These are phyloP conservation scores for Fraxinus velutina DNA, from an alignment of 305 asterid genomes.

Conservation along the genomic window DNA sequence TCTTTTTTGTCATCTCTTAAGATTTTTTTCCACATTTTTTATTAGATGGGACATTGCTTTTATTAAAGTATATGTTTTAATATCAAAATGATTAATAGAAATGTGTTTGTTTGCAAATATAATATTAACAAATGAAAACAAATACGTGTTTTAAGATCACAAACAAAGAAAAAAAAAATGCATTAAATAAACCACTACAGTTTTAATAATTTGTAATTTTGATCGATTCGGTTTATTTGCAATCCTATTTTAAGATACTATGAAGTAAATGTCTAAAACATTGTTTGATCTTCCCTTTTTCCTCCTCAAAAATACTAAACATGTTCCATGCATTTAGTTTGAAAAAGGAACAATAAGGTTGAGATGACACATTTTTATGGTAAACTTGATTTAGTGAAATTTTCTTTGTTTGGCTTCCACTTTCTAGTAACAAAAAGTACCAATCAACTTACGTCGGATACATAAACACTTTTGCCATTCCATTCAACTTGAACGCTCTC, in stretches of 20 bases:
- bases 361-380: not conserved
- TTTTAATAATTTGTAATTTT: not conserved
- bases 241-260: not conserved
- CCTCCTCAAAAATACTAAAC: not conserved
- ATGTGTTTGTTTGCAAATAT: not conserved
- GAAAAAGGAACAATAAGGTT: not conserved
- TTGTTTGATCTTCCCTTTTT: not conserved
- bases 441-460: not conserved
- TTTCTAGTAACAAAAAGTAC: not conserved
- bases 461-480: not conserved
- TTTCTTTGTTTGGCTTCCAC: not conserved
- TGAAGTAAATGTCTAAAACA: not conserved
- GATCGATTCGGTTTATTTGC: not conserved
- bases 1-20: not conserved
- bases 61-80: not conserved
- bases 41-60: not conserved
- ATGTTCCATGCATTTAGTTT: not conserved
- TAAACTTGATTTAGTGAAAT: not conserved
- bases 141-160: not conserved
- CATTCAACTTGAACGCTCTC: not conserved
- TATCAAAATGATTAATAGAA: not conserved
- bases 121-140: not conserved
- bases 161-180: not conserved
- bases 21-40: not conserved
- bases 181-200: not conserved